phyloP scores from a whole-genome alignment of 768 basidiomycete species.

The Cyclocybe aegerita region DNA sequence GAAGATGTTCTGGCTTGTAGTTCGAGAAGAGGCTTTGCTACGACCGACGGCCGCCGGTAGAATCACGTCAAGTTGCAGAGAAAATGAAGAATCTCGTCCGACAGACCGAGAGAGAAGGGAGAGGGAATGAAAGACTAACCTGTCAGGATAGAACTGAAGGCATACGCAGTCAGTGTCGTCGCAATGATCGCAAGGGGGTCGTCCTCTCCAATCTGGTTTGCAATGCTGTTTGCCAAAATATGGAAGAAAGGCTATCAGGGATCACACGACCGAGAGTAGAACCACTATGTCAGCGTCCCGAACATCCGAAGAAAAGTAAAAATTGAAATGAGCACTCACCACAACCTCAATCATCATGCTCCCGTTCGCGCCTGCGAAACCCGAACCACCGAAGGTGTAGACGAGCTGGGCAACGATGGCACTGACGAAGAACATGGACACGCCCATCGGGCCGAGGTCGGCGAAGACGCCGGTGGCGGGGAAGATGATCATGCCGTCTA shows the following conservation, averaged over 20 bases:
- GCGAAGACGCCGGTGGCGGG: slow-evolving; percentile 80
- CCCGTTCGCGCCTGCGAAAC: slow-evolving; percentile 87
- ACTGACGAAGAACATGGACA: slow-evolving; percentile 94
- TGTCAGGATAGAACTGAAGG: slow-evolving; percentile 84
- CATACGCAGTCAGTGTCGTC: slow-evolving; percentile 88
- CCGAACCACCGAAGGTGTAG: slow-evolving; percentile 84
- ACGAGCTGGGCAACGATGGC: slow-evolving; percentile 80
- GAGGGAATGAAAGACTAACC: slow-evolving; percentile 40
- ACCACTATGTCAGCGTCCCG: not conserved
- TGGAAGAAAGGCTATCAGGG: slow-evolving; percentile 88
- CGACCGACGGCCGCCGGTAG: too few species aligned
- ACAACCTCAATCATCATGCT: slow-evolving; percentile 99
- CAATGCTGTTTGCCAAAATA: slow-evolving; percentile 80
- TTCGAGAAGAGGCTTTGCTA: too few species aligned
- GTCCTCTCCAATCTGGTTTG: slow-evolving; percentile 66
- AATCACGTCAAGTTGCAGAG: too few species aligned
- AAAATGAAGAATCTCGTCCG: not conserved
- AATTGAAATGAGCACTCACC: slow-evolving; percentile 42
- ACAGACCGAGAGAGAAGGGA: not conserved
- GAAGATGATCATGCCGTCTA: slow-evolving; percentile 96
- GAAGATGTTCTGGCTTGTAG: not conserved
- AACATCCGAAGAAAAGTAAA: not conserved
- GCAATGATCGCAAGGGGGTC: slow-evolving; percentile 75
- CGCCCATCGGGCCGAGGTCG: slow-evolving; percentile 82
- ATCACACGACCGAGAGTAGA: not conserved